Percentiles rank a stretch among this genome's conserved stretches.
These are phyloP conservation scores for Aspergillus japonicus DNA, from an alignment of 2,329 filamentous ascomycete species.

Conservation along the genomic window DNA sequence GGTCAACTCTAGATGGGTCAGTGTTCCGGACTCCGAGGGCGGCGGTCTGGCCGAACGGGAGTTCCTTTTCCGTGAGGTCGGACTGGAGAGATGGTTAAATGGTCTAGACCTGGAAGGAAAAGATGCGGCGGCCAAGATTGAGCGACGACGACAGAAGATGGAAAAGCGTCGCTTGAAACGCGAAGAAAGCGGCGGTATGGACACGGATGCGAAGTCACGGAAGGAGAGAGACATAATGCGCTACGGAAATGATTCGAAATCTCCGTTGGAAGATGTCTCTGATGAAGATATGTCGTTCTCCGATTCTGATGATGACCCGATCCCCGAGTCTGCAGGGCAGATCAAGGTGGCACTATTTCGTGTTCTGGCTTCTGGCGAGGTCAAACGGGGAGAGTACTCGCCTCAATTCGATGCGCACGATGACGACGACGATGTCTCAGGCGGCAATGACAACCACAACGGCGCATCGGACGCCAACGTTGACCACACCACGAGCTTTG, in stretches of 20 bases:
- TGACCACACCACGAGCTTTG: slow-evolving; percentile 96
- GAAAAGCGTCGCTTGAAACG: slow-evolving; percentile 84
- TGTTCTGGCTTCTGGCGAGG: slow-evolving; percentile 91
- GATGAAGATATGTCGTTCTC: slow-evolving; percentile 67
- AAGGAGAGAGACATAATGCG: slow-evolving; percentile 63
- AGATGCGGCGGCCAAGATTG: slow-evolving; percentile 78
- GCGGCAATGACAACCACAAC: slow-evolving; percentile 54
- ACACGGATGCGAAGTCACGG: slow-evolving; percentile 35
- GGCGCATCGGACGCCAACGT: slow-evolving; percentile 73
- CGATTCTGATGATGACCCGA: slow-evolving; percentile 79
- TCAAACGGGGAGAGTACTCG: slow-evolving; percentile 96
- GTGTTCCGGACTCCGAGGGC: slow-evolving; percentile 84
- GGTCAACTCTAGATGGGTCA: slow-evolving; percentile 98
- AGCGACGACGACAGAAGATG: slow-evolving; percentile 63
- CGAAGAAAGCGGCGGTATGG: slow-evolving; percentile 54
- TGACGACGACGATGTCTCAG: slow-evolving; percentile 72
- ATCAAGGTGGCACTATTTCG: slow-evolving; percentile 98
- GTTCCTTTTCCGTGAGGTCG: slow-evolving; percentile 95
- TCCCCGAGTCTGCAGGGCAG: slow-evolving; percentile 89
- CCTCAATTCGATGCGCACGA: slow-evolving; percentile 97
- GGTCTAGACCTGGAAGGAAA: slow-evolving; percentile 92
- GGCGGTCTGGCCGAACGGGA: slow-evolving; percentile 94
- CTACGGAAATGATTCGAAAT: slow-evolving; percentile 74
- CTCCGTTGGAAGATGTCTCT: slow-evolving; percentile 70
- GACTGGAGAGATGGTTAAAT: slow-evolving; percentile 93